Base-by-base conservation (phyloP, 768 basidiomycete genomes). In the Mrakia hoshinonis region DNA sequence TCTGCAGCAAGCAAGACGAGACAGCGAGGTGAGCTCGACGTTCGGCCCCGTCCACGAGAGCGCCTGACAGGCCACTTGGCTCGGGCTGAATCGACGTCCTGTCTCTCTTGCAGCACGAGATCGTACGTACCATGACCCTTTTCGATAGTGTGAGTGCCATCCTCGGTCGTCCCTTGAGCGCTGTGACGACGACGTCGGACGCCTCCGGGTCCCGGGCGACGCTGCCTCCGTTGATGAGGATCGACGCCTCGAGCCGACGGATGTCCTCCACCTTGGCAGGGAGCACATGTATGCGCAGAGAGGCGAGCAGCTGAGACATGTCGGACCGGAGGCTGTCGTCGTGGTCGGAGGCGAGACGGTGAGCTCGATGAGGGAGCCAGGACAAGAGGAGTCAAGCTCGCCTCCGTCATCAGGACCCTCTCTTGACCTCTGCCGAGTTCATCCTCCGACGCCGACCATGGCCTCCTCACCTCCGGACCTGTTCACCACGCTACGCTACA, bases 71-170 rank as follows among this genome's bases (percentile, higher is more conserved):
- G n/a, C n/a, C n/a, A n/a, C n/a, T n/a, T n/a, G n/a, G n/a, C n/a
- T n/a, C n/a, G n/a, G n/a, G n/a, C n/a, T n/a, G n/a, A n/a, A n/a
- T n/a, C n/a, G n/a, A n/a, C n/a, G n/a, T n/a, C n/a, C n/a, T n/a
- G n/a, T n/a, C n/a, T n/a, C n/a, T n/a, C n/a, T n/a, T n/a, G n/a
- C n/a, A n/a, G n/a, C n/a, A 43, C 43, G 43, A 43, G 15, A 15
- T 6, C 43, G 15, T 26, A 68, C 54, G 31, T 34, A 68, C 67
- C 51, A 68, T 68, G 34, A 55, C 24, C 34, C 24, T 39, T 26
- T n/a, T 38, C 18, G 36, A 26, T 0, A 68, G 10, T 5, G 67
- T n/a, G 31, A 68, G 31, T 22, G 49, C 34, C 5, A 68, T 29
- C 38, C 67, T 52, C 34, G 12, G 18, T 3, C 67, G 51, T 2